Evolutionary conservation across 1,284 basidiomycete genomes (phyloP).

Genomic region (Rhodofomes roseus): DNA sequence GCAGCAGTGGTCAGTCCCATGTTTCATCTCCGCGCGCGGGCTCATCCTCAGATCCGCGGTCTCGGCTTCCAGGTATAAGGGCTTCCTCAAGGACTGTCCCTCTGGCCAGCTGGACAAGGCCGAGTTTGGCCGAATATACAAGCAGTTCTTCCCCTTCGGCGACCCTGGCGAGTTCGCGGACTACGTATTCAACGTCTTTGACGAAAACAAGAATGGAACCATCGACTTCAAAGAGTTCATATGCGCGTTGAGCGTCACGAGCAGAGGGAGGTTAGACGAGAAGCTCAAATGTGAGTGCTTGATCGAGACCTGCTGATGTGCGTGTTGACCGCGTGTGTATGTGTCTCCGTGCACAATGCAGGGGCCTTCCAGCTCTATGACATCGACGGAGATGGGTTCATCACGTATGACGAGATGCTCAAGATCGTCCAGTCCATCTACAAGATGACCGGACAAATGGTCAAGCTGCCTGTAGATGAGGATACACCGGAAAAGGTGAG

Average conservation of each 20-base stretch:
- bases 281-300: constrained; percentile 89
- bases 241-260: constrained; percentile 93
- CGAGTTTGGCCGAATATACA: constrained; percentile 98
- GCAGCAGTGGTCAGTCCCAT: constrained; percentile 81
- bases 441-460: constrained; percentile 99
- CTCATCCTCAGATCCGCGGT: constrained; percentile 9
- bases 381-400: constrained; percentile 95
- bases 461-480: constrained; percentile 95
- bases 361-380: constrained; percentile 99
- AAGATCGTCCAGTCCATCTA: constrained; percentile 95
- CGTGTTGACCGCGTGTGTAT: not conserved
- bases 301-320: not conserved
- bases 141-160: constrained; percentile 99
- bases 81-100: constrained; percentile 98
- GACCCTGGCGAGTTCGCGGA: constrained; percentile 97
- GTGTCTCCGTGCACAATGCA: constrained; percentile 33
- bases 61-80: constrained; percentile 80
- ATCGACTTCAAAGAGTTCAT: constrained; percentile 99
- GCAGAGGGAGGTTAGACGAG: constrained; percentile 92
- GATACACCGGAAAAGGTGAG: constrained; percentile 96
- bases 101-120: constrained; percentile 95
- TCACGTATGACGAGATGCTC: constrained; percentile 98
- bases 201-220: constrained; percentile 92
- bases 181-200: constrained; percentile 98
- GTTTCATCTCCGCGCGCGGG: constrained; percentile 11